These are phyloP conservation scores for Apiospora rasikravindrae DNA, from an alignment of 2,329 filamentous ascomycete genomes.

Conservation along the genomic window DNA sequence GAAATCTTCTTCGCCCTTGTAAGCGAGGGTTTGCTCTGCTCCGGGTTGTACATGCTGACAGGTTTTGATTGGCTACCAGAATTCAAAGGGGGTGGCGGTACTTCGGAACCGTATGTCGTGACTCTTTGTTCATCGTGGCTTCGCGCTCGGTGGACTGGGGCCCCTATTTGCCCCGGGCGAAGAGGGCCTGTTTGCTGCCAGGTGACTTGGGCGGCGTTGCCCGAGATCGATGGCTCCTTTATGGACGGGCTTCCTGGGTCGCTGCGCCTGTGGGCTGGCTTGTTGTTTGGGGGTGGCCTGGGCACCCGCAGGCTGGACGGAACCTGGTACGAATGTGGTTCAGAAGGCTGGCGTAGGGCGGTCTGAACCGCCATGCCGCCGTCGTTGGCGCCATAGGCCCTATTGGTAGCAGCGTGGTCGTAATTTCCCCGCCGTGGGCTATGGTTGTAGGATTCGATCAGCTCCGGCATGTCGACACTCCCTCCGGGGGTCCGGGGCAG, in stretches of 20 bases:
- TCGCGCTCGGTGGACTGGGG: background rate
- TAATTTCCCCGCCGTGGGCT: background rate
- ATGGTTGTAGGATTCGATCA: background rate
- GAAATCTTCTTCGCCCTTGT: background rate
- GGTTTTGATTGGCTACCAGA: background rate
- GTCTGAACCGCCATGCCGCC: background rate
- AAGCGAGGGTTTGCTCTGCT: background rate
- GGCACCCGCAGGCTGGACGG: constrained; percentile 11
- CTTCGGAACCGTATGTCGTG: background rate
- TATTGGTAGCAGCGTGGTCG: background rate
- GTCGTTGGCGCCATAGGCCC: background rate
- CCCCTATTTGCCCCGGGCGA: background rate
- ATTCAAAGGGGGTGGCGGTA: background rate
- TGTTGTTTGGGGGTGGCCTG: background rate
- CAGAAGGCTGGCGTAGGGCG: background rate
- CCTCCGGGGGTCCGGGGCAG: background rate
- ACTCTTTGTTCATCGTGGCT: background rate
- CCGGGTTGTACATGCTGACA: background rate
- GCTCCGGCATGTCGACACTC: constrained; percentile 1
- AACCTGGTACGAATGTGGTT: background rate
- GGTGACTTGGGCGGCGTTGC: background rate
- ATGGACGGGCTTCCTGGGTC: background rate
- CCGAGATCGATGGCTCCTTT: background rate
- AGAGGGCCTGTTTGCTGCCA: background rate
- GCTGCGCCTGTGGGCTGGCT: background rate